Evolutionary conservation across 23 red algal species (phyloP), one percentile per base, ranked within the genome.

Genomic region (Gracilaria caudata): DNA sequence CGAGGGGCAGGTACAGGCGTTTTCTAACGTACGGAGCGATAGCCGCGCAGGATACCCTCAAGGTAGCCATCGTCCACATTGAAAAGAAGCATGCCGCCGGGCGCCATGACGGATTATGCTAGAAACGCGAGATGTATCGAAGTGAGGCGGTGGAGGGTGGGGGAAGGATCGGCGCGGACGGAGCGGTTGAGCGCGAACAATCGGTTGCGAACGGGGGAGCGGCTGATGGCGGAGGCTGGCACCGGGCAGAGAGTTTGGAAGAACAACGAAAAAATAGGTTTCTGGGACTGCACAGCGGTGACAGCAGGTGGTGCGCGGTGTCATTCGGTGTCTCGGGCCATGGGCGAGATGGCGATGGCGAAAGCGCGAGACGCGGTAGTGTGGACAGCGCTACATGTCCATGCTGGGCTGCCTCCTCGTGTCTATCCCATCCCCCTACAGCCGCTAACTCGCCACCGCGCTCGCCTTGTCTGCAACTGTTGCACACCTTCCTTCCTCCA

Each of bases 1-100:
- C 35, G 13, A 47, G 38, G 60, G 21, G 36, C 16, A 37, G 14
- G 9, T 36, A 25, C 26, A 0, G 10, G 39, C 37, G 6, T 1
- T 58, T 57, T 34, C n/a, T 43, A 61, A 86, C 93, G 58, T 81
- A 95, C 89, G 10, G 89, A 90, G 26, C 91, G 89, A 72, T 92
- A 94, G 57, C 96, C 96, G 46, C 96, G 92, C 72, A 98, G 68
- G 17, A 98, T 88, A 36, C 92, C 96, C 61, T 98, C 96, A 17
- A 98, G 49, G 44, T 95, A 98, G 17, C 96, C 96, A 43, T 98
- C 92, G 77, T 95, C 92, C 9, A 92, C 90, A 36, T 98, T 98
- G 81, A 98, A 98, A 10, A 83, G 64, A 53, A 97, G 86, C 94
- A 97, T 97, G 24, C 88, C 88, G 45, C 91, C 91, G 36, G 91